A percentile compares a stretch with the other conserved stretches of the same genome.
These are phyloP conservation scores for Diaporthe vexans DNA, from an alignment of 2,329 filamentous ascomycete species.

Conservation along the genomic window DNA sequence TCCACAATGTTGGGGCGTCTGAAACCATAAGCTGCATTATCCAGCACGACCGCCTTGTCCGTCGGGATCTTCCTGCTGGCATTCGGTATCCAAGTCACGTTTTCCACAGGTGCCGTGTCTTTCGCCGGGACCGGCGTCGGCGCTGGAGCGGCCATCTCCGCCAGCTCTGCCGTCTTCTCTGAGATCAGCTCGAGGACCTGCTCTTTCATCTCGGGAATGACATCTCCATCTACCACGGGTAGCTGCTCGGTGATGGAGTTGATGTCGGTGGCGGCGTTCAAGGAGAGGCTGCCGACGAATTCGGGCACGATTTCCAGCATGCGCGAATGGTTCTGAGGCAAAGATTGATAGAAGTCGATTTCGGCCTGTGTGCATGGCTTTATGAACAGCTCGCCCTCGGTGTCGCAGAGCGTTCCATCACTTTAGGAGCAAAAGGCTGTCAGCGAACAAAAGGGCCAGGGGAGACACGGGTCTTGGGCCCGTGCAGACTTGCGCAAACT, in stretches of 20 bases:
- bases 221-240: constrained; percentile 58
- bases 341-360: constrained; percentile 88
- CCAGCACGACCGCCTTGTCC: constrained; percentile 84
- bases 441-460: constrained; percentile 36
- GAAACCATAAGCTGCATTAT: constrained; percentile 87
- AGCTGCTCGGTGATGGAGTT: constrained; percentile 64
- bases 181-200: constrained; percentile 48
- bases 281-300: constrained; percentile 83
- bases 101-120: constrained; percentile 42
- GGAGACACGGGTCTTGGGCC: neutral
- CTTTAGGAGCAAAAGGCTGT: constrained; percentile 60
- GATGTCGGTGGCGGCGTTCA: constrained; percentile 69
- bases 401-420: constrained; percentile 90
- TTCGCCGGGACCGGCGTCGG: constrained; percentile 25
- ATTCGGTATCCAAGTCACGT: constrained; percentile 62
- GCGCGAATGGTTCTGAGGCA: constrained; percentile 74
- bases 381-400: constrained; percentile 87
- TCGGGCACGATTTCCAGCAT: constrained; percentile 87
- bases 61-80: constrained; percentile 77
- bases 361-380: constrained; percentile 93
- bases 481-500: constrained; percentile 54
- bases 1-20: constrained; percentile 90
- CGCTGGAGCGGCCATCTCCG: constrained; percentile 40
- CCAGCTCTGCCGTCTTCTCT: constrained; percentile 40
- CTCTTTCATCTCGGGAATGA: constrained; percentile 59